Percentiles rank a stretch among this genome's conserved stretches.
Conservation (phyloP, 73 alveolate species). For the Diophrys sp. region DNA sequence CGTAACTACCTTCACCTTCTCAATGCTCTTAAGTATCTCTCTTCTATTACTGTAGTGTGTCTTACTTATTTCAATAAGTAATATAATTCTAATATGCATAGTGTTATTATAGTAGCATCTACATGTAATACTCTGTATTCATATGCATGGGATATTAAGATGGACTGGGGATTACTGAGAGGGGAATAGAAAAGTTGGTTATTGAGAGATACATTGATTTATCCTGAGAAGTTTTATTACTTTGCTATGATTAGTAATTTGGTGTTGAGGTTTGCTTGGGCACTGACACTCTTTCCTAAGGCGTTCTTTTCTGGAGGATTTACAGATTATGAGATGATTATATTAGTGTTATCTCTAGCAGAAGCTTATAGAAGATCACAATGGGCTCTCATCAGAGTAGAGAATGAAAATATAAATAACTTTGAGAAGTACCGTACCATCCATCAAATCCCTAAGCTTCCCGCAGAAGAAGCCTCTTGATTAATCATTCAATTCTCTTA, state of each 20-base stretch:
- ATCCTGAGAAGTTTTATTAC: slow-evolving; percentile 74
- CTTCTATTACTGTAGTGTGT: slow-evolving; percentile 31
- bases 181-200: slow-evolving; percentile 20
- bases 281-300: slow-evolving; percentile 52
- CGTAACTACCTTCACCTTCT: slow-evolving; percentile 78
- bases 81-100: neutral
- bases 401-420: slow-evolving; percentile 76
- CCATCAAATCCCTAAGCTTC: slow-evolving; percentile 13
- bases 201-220: slow-evolving; percentile 66
- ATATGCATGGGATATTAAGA: slow-evolving; percentile 71
- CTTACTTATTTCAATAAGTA: slow-evolving; percentile 8
- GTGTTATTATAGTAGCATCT: neutral
- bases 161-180: slow-evolving; percentile 80
- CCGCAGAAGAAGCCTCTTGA: slow-evolving; percentile 1
- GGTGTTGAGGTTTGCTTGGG: slow-evolving; percentile 80
- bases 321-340: slow-evolving; percentile 46
- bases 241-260: slow-evolving; percentile 63
- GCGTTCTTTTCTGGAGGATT: slow-evolving; percentile 20
- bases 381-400: slow-evolving; percentile 83
- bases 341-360: slow-evolving; percentile 57
- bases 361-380: slow-evolving; percentile 80
- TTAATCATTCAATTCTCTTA: neutral
- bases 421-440: slow-evolving; percentile 44
- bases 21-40: slow-evolving; percentile 74
- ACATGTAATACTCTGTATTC: slow-evolving; percentile 34